phyloP scores from a whole-genome alignment of 1,139 yeast genomes.

The Suhomyces bokatorum region DNA sequence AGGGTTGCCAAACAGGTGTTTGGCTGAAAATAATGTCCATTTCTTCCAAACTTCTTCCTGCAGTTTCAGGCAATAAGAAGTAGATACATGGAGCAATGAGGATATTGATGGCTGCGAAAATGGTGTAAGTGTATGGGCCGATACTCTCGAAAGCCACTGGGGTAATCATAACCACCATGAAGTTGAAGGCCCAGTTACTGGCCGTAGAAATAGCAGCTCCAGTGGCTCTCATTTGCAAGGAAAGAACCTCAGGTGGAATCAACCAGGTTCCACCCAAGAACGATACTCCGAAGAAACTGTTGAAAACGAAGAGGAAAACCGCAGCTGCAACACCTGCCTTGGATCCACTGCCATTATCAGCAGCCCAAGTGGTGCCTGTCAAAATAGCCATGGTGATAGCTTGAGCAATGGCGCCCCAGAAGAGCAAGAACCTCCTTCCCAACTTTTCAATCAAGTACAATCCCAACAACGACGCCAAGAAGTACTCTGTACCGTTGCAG shows the following conservation, averaged over 20 bases:
- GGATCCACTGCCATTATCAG: conserved; percentile 17
- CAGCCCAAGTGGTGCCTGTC: conserved; percentile 32
- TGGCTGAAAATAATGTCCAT: conserved; percentile 57
- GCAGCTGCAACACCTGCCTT: conserved; percentile 35
- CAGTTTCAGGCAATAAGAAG: conserved; percentile 61
- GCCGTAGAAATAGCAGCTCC: conserved; percentile 40
- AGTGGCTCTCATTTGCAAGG: conserved; percentile 37
- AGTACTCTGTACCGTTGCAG: conserved; percentile 84
- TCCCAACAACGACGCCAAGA: conserved; percentile 81
- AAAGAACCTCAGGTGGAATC: conserved; percentile 35
- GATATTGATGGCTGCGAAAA: conserved; percentile 42
- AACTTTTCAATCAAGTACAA: conserved; percentile 75
- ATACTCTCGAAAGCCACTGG: conserved; percentile 36
- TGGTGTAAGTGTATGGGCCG: conserved; percentile 34
- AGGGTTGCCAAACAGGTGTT: conserved; percentile 37
- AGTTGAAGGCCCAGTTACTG: conserved; percentile 39
- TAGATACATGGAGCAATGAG: conserved; percentile 55
- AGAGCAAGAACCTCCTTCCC: conserved; percentile 72
- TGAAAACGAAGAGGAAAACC: conserved; percentile 38
- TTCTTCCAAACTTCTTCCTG: conserved; percentile 59
- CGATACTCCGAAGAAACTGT: conserved; percentile 35
- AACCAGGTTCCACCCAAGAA: conserved; percentile 32
- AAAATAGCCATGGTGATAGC: conserved; percentile 34
- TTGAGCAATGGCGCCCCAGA: conserved; percentile 57
- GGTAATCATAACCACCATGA: conserved; percentile 38